Percentiles rank a stretch among this genome's conserved stretches.
Evolutionary conservation across 2,329 filamentous ascomycete species (phyloP).

Genomic region (Microcyclosporella mali): DNA sequence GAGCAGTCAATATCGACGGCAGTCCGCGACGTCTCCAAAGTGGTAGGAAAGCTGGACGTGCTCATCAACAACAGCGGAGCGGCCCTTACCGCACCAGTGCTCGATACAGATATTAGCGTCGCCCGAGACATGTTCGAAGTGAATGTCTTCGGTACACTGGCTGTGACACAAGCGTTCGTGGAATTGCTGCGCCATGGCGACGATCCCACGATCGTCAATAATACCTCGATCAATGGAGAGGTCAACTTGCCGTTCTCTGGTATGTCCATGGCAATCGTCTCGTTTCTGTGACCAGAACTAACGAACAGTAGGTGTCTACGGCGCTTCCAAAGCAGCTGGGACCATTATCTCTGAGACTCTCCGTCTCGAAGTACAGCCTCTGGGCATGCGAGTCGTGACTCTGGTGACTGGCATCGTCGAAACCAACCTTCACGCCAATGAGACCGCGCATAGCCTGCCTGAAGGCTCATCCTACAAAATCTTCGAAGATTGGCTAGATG

Average conservation of each 20-base stretch:
- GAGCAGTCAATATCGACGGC: slow-evolving; percentile 28
- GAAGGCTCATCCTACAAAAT: slow-evolving; percentile 6
- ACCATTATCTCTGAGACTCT: slow-evolving; percentile 20
- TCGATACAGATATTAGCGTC: slow-evolving; percentile 1
- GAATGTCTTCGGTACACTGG: slow-evolving; percentile 43
- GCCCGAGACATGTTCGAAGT: slow-evolving; percentile 35
- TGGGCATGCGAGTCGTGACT: slow-evolving; percentile 23
- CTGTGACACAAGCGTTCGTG: slow-evolving; percentile 21
- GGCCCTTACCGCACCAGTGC: slow-evolving; percentile 1
- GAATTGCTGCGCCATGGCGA: background rate
- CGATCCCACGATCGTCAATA: slow-evolving; percentile 8
- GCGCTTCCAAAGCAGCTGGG: slow-evolving; percentile 22
- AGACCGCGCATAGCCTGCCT: slow-evolving; percentile 7
- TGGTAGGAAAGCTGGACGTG: background rate
- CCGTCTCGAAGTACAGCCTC: slow-evolving; percentile 21
- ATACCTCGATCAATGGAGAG: slow-evolving; percentile 12
- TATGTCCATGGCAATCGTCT: background rate
- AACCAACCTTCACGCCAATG: slow-evolving; percentile 15
- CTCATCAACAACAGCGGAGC: slow-evolving; percentile 6
- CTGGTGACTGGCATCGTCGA: slow-evolving; percentile 19
- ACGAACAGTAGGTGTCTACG: slow-evolving; percentile 7
- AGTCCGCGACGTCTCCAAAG: background rate
- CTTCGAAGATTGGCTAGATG: slow-evolving; percentile 8
- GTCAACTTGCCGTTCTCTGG: slow-evolving; percentile 10
- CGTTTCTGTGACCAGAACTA: background rate